phyloP scores from a whole-genome alignment of 768 basidiomycete genomes.

The Leucocoprinus birnbaumii region DNA sequence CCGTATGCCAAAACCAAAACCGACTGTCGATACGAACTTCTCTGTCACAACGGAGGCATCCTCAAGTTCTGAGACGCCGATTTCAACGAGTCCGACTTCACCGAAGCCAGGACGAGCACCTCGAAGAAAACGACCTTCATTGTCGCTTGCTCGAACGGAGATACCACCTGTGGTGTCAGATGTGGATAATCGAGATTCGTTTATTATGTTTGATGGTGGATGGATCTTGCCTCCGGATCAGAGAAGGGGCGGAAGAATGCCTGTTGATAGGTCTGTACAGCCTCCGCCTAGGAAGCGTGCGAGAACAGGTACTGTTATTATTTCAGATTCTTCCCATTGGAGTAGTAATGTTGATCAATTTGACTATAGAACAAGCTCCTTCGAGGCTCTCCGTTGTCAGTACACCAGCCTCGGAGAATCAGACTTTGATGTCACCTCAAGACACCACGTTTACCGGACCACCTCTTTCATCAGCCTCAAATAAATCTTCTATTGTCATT shows the following conservation, averaged over 20 bases:
- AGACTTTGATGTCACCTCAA: slow-evolving; percentile 26
- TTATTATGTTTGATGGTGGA: slow-evolving; percentile 80
- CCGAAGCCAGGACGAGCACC: slow-evolving; percentile 10
- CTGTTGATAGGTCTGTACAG: slow-evolving; percentile 38
- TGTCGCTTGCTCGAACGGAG: slow-evolving; percentile 24
- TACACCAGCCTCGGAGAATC: slow-evolving; percentile 45
- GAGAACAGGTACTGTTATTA: slow-evolving; percentile 36
- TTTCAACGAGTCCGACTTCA: neutral
- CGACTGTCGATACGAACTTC: neutral
- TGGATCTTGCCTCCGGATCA: slow-evolving; percentile 84
- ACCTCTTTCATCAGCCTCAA: slow-evolving; percentile 18
- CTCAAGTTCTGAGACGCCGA: neutral
- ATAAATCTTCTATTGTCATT: slow-evolving; percentile 2
- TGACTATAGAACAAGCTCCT: slow-evolving; percentile 28
- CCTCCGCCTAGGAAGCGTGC: slow-evolving; percentile 56
- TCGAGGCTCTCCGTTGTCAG: slow-evolving; percentile 46
- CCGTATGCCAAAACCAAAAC: slow-evolving; percentile 17
- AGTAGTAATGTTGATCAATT: neutral
- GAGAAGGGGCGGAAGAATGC: slow-evolving; percentile 54
- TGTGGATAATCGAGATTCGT: slow-evolving; percentile 70
- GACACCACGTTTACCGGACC: slow-evolving; percentile 13
- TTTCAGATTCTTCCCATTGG: slow-evolving; percentile 13
- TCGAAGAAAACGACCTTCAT: slow-evolving; percentile 27
- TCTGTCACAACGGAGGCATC: slow-evolving; percentile 41
- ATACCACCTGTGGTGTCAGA: slow-evolving; percentile 62